A percentile compares a stretch with the other conserved stretches of the same genome.
Conservation (phyloP, 768 basidiomycete genomes). For the Lentinula lateritia region DNA sequence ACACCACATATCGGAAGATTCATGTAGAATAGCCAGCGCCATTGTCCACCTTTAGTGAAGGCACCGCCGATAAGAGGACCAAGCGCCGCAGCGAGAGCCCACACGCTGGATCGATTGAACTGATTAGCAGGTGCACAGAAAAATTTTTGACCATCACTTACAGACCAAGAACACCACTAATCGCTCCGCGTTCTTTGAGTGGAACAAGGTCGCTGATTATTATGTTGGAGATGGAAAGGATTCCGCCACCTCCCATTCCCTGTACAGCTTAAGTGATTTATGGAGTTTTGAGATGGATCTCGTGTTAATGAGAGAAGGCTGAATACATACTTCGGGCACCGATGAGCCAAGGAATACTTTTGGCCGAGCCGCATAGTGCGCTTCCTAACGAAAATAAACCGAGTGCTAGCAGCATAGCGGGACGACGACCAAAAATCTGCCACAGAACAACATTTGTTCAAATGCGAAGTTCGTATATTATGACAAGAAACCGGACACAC, state of each 20-base stretch:
- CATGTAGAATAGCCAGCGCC: slow-evolving; percentile 40
- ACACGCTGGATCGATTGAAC: slow-evolving; percentile 16
- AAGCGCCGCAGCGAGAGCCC: slow-evolving; percentile 25
- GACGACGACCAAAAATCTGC: not conserved
- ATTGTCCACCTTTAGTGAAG: slow-evolving; percentile 23
- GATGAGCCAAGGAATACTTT: slow-evolving; percentile 22
- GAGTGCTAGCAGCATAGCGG: not conserved
- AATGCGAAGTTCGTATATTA: not conserved
- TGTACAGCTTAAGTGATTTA: not conserved
- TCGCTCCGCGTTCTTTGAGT: slow-evolving; percentile 25
- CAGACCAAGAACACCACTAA: slow-evolving; percentile 23
- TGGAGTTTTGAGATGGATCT: not conserved
- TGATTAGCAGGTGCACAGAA: not conserved
- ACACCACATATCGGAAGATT: slow-evolving; percentile 31
- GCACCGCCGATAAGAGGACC: slow-evolving; percentile 31
- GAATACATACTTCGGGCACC: slow-evolving; percentile 14
- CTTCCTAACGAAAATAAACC: slow-evolving; percentile 18
- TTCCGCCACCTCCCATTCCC: slow-evolving; percentile 4
- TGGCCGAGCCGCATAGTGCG: slow-evolving; percentile 23
- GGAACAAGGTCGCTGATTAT: slow-evolving; percentile 27
- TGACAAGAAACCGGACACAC: slow-evolving; percentile 8
- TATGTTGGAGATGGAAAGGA: slow-evolving; percentile 21
- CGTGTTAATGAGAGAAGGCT: not conserved
- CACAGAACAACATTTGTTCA: too few species aligned
- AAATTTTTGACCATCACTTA: slow-evolving; percentile 4